Base-by-base conservation (phyloP, 129 eudicot genomes). In the Daucus carota region DNA sequence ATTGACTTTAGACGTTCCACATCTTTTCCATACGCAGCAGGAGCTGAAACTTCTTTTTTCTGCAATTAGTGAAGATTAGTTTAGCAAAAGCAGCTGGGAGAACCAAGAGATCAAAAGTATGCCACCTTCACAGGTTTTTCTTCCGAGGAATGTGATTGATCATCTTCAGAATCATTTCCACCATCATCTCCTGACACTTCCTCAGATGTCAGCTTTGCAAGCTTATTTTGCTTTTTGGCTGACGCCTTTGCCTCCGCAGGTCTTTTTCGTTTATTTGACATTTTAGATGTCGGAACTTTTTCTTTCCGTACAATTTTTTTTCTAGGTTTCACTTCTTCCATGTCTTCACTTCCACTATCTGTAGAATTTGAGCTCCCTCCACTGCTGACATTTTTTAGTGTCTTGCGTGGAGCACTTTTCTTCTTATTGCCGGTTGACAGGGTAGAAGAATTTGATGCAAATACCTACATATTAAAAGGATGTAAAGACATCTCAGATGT, bases 1-100 rank as follows among this genome's bases (percentile, higher is more conserved):
- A 94, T 73, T 54, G 94, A 86, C 80, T 86, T 94, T 45, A 94
- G 94, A 81, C 81, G 89, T 83, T 94, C 99, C 77, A 91, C 99
- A 13, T 78, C 79, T 84, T 94, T 94, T 65, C 99, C 96, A 87
- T 91, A 86, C 66, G 80, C 91, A 75, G 97, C 91, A 75, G 97
- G 83, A 22, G 90, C 84, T 65, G 81, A 47, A 52, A 80, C 80
- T 75, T 80, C 85, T 81, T 91, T 90, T 87, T 81, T 89, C 97
- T 91, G 90, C 79, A 80, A 13, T 44, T 52, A 76, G 42, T 22
- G 36, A 66, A 38, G 54, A 54, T 59, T 79, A 2, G 45, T 68
- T 45, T 28, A 72, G 45, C 36, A 31, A 57, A 57, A 20, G 73
- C 10, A 36, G 24, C 20, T 70, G 48, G 42, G 14, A 24, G 16